Evolutionary conservation across 2,329 filamentous ascomycete genomes (phyloP).

Genomic region (Ilyonectria robusta): DNA sequence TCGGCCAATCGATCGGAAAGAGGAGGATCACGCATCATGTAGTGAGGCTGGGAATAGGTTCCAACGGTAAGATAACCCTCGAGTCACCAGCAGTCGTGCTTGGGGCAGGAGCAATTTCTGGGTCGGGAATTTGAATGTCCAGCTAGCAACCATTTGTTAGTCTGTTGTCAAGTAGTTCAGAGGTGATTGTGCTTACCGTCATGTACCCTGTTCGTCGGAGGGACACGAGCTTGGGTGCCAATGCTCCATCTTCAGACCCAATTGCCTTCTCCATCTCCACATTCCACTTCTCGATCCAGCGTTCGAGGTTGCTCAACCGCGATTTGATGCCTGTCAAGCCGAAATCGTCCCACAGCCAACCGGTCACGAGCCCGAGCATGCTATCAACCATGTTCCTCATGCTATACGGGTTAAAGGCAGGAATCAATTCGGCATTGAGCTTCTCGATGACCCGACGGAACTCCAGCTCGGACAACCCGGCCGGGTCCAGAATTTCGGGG

Average conservation of each 20-base stretch:
- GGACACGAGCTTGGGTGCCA: constrained; percentile 80
- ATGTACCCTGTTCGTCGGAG: constrained; percentile 89
- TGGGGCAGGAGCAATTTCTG: constrained; percentile 73
- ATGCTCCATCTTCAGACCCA: constrained; percentile 64
- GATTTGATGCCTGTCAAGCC: constrained; percentile 83
- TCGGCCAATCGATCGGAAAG: constrained; percentile 28
- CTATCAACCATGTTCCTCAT: constrained; percentile 85
- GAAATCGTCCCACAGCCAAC: constrained; percentile 95
- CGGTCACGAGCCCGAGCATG: constrained; percentile 84
- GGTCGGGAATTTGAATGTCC: constrained; percentile 86
- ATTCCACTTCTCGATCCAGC: constrained; percentile 92
- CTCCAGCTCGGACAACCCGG: constrained; percentile 84
- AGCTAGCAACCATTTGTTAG: constrained; percentile 63
- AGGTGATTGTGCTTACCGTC: constrained; percentile 68
- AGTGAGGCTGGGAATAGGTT: constrained; percentile 47
- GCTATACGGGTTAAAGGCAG: constrained; percentile 85
- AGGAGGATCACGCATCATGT: constrained; percentile 34
- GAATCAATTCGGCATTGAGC: constrained; percentile 82
- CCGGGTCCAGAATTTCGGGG: constrained; percentile 92
- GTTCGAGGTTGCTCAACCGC: constrained; percentile 78
- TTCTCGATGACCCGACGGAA: constrained; percentile 87
- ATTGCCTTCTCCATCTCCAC: constrained; percentile 72
- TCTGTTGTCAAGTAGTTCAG: not conserved
- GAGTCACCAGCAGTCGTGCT: constrained; percentile 60
- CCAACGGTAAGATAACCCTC: constrained; percentile 51